Conservation (phyloP, 2,329 filamentous ascomycete genomes). For the Pyrenophora tritici-repentis region DNA sequence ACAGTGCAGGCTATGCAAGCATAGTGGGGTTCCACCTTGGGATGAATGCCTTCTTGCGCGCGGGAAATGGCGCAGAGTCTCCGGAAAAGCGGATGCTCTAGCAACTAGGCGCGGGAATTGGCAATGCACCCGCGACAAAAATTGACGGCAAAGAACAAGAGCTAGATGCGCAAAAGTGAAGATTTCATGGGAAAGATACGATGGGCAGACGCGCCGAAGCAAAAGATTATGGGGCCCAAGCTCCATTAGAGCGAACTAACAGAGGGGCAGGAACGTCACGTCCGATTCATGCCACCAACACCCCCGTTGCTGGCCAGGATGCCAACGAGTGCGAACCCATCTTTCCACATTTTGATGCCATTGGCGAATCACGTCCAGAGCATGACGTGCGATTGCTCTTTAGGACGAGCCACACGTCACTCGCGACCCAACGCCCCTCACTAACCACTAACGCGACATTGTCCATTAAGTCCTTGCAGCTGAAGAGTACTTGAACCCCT, state of each 20-base stretch:
- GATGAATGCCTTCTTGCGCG: background rate
- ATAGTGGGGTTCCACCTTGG: constrained; percentile 6
- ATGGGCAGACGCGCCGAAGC: constrained; percentile 3
- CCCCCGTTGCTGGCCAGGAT: constrained; percentile 25
- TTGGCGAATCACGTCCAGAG: constrained; percentile 23
- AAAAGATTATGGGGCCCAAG: constrained; percentile 16
- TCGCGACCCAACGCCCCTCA: constrained; percentile 32
- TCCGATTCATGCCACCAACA: constrained; percentile 22
- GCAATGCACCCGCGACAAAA: background rate
- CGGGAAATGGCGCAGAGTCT: background rate
- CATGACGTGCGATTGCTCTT: constrained; percentile 26
- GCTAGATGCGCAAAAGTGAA: constrained; percentile 1
- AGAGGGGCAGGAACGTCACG: constrained; percentile 18
- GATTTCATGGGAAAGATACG: background rate
- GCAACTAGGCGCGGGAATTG: background rate
- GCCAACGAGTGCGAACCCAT: constrained; percentile 22
- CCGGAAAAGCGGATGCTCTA: background rate
- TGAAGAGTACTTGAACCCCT: constrained; percentile 43
- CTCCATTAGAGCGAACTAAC: constrained; percentile 12
- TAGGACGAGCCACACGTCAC: constrained; percentile 35
- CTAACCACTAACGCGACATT: constrained; percentile 33
- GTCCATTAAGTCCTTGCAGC: constrained; percentile 26
- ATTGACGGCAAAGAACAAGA: background rate
- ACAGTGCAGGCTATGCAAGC: constrained; percentile 29
- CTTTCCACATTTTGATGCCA: constrained; percentile 26